These are phyloP conservation scores for Picea abies DNA, from an alignment of 83 land plant genomes.

Conservation along the genomic window DNA sequence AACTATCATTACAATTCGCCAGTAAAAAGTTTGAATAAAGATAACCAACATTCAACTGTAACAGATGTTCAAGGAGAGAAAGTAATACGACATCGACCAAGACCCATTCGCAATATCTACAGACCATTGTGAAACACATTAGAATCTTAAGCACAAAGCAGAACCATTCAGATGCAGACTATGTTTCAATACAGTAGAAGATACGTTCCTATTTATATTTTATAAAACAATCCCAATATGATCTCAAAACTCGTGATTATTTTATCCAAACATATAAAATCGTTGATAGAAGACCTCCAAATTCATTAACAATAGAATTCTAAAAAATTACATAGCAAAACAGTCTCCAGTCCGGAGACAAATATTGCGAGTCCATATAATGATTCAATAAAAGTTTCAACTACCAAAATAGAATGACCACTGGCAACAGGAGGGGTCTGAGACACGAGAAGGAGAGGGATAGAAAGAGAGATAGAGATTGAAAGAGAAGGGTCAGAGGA, in stretches of 20 bases:
- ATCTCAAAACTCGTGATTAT: background rate
- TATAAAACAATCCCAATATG: background rate
- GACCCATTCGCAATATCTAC: too few species aligned
- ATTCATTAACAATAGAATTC: constrained; percentile 7
- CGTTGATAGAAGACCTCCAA: background rate
- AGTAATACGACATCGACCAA: too few species aligned
- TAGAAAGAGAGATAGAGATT: background rate
- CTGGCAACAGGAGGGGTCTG: constrained; percentile 6
- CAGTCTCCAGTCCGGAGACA: constrained; percentile 9
- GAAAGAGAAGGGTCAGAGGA: background rate
- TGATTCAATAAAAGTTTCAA: background rate
- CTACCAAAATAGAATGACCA: constrained; percentile 7
- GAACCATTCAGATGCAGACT: too few species aligned
- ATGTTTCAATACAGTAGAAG: too few species aligned
- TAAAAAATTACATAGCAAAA: background rate
- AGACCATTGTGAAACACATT: too few species aligned
- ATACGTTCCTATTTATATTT: background rate
- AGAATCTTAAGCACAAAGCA: too few species aligned
- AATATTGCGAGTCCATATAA: constrained; percentile 10
- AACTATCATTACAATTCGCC: too few species aligned
- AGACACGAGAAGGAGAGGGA: background rate
- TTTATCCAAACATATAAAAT: background rate
- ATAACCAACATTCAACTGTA: too few species aligned
- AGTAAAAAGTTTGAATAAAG: too few species aligned
- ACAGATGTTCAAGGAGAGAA: too few species aligned